Percentiles rank a stretch among this genome's conserved stretches.
Conservation (phyloP, 495 filamentous ascomycete species). For the Xylaria telfairii region DNA sequence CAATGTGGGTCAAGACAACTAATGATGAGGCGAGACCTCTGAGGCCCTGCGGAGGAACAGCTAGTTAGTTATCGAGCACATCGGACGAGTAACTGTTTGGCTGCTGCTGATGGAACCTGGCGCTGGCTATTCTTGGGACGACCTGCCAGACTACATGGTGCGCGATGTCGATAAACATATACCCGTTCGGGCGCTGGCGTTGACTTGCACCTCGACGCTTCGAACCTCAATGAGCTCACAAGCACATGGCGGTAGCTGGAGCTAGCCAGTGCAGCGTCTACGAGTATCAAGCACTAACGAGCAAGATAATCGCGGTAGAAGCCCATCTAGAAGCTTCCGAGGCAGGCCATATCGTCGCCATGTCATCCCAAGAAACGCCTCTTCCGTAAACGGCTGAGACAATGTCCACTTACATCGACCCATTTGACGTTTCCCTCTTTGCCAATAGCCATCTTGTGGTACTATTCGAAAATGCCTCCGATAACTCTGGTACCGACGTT, state of each 20-base stretch:
- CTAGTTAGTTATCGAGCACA: conserved; percentile 1
- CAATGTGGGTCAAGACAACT: conserved; percentile 69
- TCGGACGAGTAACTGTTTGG: not conserved
- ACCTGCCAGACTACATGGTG: not conserved
- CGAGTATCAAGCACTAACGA: not conserved
- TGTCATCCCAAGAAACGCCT: not conserved
- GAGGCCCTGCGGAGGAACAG: conserved; percentile 55
- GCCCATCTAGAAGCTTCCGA: not conserved
- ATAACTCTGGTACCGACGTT: conserved; percentile 18
- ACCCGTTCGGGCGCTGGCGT: not conserved
- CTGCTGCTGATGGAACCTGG: not conserved
- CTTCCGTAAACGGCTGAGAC: conserved; percentile 14
- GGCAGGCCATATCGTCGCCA: not conserved
- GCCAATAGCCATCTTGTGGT: conserved; percentile 46
- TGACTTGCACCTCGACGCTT: not conserved
- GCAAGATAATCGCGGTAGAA: not conserved
- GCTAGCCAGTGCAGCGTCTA: not conserved
- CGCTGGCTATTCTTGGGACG: not conserved
- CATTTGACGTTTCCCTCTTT: conserved; percentile 68
- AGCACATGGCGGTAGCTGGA: not conserved
- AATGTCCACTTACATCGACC: conserved; percentile 65
- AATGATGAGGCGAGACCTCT: conserved; percentile 68
- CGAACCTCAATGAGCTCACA: not conserved
- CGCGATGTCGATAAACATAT: not conserved
- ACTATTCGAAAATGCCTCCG: conserved; percentile 23